Conservation (phyloP, 140 eudicot species). For the Erigeron philadelphicus region DNA sequence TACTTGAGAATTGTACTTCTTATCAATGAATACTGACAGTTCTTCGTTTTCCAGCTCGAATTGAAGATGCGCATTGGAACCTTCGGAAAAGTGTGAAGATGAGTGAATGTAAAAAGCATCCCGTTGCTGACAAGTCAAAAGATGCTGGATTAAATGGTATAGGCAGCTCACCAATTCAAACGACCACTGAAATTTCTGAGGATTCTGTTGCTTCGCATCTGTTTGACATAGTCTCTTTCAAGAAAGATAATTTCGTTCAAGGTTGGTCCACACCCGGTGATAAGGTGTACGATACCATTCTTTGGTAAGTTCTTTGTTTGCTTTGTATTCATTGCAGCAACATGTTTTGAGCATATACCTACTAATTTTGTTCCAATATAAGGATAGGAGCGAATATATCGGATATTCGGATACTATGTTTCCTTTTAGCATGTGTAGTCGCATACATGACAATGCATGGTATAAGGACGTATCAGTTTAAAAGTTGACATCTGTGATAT, state of each 20-base stretch:
- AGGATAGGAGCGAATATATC: too few relatives aligned
- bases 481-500: neutral
- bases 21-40: neutral
- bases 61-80: conserved; percentile 66
- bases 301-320: conserved; percentile 47
- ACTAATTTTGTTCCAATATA: neutral
- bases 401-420: too few relatives aligned
- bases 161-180: conserved; percentile 22
- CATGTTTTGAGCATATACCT: neutral
- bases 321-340: neutral
- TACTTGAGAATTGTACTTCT: neutral
- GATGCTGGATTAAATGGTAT: conserved; percentile 21
- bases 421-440: neutral
- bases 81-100: conserved; percentile 46
- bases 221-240: conserved; percentile 52
- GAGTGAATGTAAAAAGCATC: conserved; percentile 23
- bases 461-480: neutral
- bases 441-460: neutral
- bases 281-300: conserved; percentile 55
- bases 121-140: conserved; percentile 21
- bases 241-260: conserved; percentile 58
- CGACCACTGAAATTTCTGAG: conserved; percentile 10
- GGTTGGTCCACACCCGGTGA: conserved; percentile 38
- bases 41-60: conserved; percentile 47
- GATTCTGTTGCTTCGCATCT: conserved; percentile 34